Conservation (phyloP, 768 basidiomycete genomes). For the Vararia minispora region DNA sequence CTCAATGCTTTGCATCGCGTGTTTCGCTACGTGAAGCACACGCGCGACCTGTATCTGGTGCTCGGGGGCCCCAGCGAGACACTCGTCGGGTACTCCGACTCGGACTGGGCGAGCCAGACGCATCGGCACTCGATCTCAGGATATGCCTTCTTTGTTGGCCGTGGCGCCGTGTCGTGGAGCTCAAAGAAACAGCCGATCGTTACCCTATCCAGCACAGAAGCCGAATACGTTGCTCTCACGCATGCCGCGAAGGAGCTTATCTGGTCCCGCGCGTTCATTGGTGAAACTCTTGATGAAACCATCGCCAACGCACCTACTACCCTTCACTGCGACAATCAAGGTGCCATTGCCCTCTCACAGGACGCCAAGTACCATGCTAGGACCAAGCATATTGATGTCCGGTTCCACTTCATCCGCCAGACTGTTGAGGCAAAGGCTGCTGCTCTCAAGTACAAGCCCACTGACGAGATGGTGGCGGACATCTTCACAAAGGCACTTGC, state of each 20-base stretch:
- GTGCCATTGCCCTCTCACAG: conserved; percentile 7
- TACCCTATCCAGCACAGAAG: conserved; percentile 22
- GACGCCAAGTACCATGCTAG: conserved; percentile 16
- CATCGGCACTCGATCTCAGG: conserved; percentile 19
- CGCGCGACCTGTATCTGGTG: conserved; percentile 1
- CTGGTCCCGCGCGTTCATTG: conserved; percentile 14
- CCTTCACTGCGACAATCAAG: conserved; percentile 9
- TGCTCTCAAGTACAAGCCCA: not conserved
- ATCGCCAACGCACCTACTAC: no score
- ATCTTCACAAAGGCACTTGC: conserved; percentile 3
- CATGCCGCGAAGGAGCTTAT: conserved; percentile 16
- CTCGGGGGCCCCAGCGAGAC: not conserved
- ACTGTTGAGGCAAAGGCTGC: no score
- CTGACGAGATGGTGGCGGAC: not conserved
- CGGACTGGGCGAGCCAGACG: conserved; percentile 18
- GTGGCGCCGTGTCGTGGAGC: conserved; percentile 22
- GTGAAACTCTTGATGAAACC: no score
- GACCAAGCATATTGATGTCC: conserved; percentile 22
- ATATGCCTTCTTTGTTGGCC: conserved; percentile 19
- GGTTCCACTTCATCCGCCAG: conserved; percentile 19
- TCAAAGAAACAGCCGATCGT: conserved; percentile 23
- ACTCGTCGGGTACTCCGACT: conserved; percentile 16
- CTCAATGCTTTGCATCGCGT: conserved; percentile 17
- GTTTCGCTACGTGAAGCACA: conserved; percentile 18
- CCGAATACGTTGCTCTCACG: conserved; percentile 22